These are phyloP conservation scores for Gnomoniopsis sp. DNA, from an alignment of 2,329 filamentous ascomycete species.

Conservation along the genomic window DNA sequence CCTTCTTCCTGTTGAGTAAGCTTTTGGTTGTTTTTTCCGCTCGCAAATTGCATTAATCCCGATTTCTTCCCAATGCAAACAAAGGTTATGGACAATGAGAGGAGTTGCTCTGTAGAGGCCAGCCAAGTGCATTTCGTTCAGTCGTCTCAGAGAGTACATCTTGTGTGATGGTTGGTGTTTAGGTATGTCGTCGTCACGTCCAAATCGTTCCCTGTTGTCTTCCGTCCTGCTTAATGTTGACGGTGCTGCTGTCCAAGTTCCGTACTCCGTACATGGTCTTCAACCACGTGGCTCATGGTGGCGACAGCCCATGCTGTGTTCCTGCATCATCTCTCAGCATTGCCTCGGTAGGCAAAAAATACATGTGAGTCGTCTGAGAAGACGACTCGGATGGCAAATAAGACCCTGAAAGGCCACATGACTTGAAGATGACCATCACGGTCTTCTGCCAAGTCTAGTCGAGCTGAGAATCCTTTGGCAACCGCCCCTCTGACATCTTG, in stretches of 20 bases:
- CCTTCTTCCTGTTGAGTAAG: background rate
- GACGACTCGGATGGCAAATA: background rate
- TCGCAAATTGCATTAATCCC: background rate
- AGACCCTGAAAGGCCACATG: background rate
- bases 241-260: background rate
- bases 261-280: background rate
- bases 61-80: background rate
- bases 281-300: background rate
- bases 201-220: background rate
- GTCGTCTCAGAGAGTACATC: background rate
- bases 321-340: background rate
- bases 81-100: background rate
- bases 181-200: background rate
- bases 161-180: background rate
- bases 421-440: background rate
- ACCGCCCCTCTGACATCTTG: background rate
- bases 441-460: background rate
- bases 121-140: background rate
- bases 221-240: background rate
- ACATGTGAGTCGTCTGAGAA: background rate
- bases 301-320: background rate
- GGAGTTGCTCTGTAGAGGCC: background rate
- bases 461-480: background rate
- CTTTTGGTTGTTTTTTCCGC: background rate
- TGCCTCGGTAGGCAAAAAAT: background rate